Evolutionary conservation across 768 basidiomycete genomes (phyloP).

Genomic region (Dentipellis fragilis): DNA sequence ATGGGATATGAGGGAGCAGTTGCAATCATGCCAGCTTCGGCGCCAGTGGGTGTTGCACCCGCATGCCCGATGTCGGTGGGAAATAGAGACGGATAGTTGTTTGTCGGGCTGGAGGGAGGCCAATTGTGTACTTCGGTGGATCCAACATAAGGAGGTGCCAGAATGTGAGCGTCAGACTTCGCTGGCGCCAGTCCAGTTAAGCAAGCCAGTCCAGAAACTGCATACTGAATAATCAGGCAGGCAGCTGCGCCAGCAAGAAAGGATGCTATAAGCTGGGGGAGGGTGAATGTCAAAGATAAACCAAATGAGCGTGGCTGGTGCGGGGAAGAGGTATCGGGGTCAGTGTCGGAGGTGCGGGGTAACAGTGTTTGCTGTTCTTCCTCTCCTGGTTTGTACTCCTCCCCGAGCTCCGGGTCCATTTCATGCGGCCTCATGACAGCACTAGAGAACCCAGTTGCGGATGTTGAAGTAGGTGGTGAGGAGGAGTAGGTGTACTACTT

Average conservation of each 20-base stretch:
- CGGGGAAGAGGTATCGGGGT: slow-evolving; percentile 12
- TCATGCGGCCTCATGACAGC: too few species aligned
- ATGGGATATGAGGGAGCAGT: slow-evolving; percentile 75
- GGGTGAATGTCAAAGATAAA: slow-evolving; percentile 1
- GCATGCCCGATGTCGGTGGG: slow-evolving; percentile 71
- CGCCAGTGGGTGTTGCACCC: slow-evolving; percentile 72
- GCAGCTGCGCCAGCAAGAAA: slow-evolving; percentile 10
- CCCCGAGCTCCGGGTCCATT: neutral
- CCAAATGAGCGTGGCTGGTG: slow-evolving; percentile 23
- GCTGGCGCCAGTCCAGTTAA: neutral
- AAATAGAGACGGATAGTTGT: slow-evolving; percentile 61
- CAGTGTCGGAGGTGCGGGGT: slow-evolving; percentile 15
- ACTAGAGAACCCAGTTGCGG: too few species aligned
- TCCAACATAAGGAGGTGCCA: slow-evolving; percentile 62
- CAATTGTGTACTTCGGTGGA: slow-evolving; percentile 60
- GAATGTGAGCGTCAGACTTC: slow-evolving; percentile 8
- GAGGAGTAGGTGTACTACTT: too few species aligned
- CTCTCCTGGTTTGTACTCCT: slow-evolving; percentile 8
- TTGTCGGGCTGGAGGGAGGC: slow-evolving; percentile 68
- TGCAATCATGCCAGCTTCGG: slow-evolving; percentile 59
- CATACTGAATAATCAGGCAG: slow-evolving; percentile 7
- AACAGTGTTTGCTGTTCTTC: slow-evolving; percentile 11
- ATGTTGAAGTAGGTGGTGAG: too few species aligned
- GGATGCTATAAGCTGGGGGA: slow-evolving; percentile 2
- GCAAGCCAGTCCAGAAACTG: slow-evolving; percentile 5